Evolutionary conservation across 805 yeast genomes (phyloP).

Genomic region (Torulaspora delbrueckii): DNA sequence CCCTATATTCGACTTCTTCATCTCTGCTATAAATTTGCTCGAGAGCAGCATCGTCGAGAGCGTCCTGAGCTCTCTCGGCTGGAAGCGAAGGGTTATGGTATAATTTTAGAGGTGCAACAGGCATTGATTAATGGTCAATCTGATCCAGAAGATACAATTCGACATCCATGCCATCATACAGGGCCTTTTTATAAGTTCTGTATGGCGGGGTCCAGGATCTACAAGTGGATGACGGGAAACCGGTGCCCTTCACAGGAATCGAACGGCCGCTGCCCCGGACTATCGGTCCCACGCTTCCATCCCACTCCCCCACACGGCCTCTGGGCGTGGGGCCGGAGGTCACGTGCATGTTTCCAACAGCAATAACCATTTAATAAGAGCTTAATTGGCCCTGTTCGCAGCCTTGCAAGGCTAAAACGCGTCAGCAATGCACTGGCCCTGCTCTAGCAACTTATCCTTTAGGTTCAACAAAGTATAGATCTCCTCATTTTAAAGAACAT

Average conservation of each 20-base stretch:
- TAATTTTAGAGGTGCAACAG: background rate
- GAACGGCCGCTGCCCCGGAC: constrained; percentile 1
- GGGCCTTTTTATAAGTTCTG: background rate
- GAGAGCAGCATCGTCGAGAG: constrained; percentile 10
- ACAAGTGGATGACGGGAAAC: background rate
- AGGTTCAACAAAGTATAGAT: background rate
- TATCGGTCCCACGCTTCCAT: constrained; percentile 1
- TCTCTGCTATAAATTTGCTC: constrained; percentile 11
- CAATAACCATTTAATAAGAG: no score
- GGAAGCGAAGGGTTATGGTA: constrained; percentile 16
- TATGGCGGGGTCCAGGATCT: background rate
- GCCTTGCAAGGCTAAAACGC: background rate
- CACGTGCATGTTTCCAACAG: no score
- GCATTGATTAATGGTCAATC: background rate
- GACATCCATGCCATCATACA: background rate
- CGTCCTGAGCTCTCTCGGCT: constrained; percentile 8
- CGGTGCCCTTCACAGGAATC: background rate
- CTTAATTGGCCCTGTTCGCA: background rate
- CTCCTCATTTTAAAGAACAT: background rate
- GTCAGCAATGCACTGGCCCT: no score
- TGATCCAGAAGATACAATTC: background rate
- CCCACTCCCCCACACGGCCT: background rate
- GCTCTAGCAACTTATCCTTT: no score
- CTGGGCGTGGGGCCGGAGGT: background rate
- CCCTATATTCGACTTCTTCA: constrained; percentile 9